A percentile compares a stretch with the other conserved stretches of the same genome.
phyloP scores from a whole-genome alignment of 2,329 filamentous ascomycete species.

The Basipetospora chlamydospora region DNA sequence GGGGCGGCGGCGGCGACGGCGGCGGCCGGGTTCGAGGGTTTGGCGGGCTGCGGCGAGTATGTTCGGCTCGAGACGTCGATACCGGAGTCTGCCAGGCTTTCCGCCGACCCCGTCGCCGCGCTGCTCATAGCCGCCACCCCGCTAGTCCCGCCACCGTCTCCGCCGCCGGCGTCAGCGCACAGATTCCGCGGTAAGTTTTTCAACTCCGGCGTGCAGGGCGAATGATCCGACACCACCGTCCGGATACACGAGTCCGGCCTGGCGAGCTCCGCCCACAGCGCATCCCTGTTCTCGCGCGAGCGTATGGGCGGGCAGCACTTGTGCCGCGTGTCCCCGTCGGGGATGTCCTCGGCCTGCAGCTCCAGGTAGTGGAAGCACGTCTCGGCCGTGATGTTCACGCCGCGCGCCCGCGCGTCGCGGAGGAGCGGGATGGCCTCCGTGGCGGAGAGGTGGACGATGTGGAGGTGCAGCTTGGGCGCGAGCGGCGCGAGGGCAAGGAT shows the following conservation, averaged over 20 bases:
- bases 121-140: too few relatives aligned
- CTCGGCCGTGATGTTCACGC: constrained; percentile 80
- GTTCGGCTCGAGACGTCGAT: constrained; percentile 29
- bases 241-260: constrained; percentile 63
- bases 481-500: constrained; percentile 69
- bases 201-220: constrained; percentile 85
- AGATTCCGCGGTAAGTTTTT: constrained; percentile 68
- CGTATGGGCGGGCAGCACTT: constrained; percentile 94
- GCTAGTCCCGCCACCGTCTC: too few relatives aligned
- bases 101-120: constrained; percentile 12
- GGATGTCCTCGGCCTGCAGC: constrained; percentile 67
- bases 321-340: constrained; percentile 75
- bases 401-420: constrained; percentile 53
- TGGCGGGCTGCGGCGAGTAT: too few relatives aligned
- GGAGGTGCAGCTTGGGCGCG: constrained; percentile 69
- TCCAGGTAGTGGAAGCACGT: constrained; percentile 94
- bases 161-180: constrained; percentile 16
- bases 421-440: constrained; percentile 74
- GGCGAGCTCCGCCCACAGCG: constrained; percentile 71
- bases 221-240: constrained; percentile 91
- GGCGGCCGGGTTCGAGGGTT: too few relatives aligned
- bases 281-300: constrained; percentile 64
- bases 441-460: constrained; percentile 90
- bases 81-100: constrained; percentile 30
- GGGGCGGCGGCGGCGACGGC: too few relatives aligned